Evolutionary conservation across 2,329 filamentous ascomycete species (phyloP).

Genomic region (Aspergillus sp.): DNA sequence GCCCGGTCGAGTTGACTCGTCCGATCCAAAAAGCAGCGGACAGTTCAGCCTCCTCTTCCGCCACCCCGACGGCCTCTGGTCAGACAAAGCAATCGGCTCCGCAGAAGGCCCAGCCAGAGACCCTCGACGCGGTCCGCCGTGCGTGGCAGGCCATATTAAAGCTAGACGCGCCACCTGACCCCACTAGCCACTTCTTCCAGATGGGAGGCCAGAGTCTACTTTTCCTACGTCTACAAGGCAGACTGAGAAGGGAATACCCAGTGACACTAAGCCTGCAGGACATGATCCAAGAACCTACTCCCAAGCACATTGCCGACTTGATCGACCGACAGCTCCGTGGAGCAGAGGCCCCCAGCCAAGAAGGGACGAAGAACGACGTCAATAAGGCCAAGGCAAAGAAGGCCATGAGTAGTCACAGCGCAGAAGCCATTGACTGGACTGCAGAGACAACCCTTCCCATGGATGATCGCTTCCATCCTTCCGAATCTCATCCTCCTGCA

Average conservation of each 20-base stretch:
- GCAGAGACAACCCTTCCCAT: neutral
- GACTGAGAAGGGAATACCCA: neutral
- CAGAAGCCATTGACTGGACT: neutral
- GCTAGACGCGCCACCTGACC: neutral
- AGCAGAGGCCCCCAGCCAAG: neutral
- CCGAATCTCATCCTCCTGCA: neutral
- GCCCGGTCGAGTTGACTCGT: neutral
- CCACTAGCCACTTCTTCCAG: constrained; percentile 1
- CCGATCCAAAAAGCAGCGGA: neutral
- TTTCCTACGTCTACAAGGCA: constrained; percentile 1
- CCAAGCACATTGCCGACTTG: neutral
- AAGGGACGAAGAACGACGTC: neutral
- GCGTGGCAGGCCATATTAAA: neutral
- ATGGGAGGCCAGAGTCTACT: constrained; percentile 3
- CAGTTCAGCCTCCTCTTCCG: neutral
- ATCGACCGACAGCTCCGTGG: neutral
- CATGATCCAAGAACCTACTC: constrained; percentile 1
- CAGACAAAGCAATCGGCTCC: neutral
- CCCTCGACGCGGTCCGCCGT: neutral
- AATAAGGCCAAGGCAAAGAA: neutral
- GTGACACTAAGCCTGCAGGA: neutral
- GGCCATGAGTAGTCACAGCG: neutral
- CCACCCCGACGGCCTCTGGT: neutral
- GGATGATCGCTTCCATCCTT: neutral
- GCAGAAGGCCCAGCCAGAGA: neutral